These are phyloP conservation scores for Jamesozyma spencerorum DNA, from an alignment of 805 yeast genomes.

Conservation along the genomic window DNA sequence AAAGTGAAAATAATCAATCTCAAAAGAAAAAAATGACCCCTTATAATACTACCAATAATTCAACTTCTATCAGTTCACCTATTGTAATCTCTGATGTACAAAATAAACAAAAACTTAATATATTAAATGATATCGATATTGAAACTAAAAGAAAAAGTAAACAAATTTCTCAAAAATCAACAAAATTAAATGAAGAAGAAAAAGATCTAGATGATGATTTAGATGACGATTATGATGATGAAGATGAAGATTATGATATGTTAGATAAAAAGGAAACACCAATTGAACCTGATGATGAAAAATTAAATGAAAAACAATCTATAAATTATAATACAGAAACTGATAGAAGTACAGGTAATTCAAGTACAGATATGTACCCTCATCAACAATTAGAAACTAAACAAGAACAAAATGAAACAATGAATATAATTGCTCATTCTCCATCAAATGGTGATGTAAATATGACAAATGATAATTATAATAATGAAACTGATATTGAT, in stretches of 20 bases:
- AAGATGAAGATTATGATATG: conserved; percentile 14
- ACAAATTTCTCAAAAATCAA: neutral
- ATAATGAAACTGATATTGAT: conserved; percentile 6
- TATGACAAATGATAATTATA: neutral
- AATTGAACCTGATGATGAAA: neutral
- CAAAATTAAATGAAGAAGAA: conserved; percentile 2
- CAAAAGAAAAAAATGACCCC: conserved; percentile 2
- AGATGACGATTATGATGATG: conserved; percentile 10
- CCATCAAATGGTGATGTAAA: conserved; percentile 1
- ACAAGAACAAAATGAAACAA: conserved; percentile 4
- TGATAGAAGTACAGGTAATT: conserved; percentile 23
- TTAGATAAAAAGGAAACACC: conserved; percentile 3
- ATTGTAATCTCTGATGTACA: no score
- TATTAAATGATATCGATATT: neutral
- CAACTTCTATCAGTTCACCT: neutral
- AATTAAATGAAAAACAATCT: conserved; percentile 14
- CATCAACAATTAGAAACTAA: conserved; percentile 7
- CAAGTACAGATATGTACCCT: conserved; percentile 7
- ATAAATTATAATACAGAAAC: conserved; percentile 22
- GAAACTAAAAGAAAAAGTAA: neutral
- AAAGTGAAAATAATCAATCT: neutral
- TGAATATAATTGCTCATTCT: neutral
- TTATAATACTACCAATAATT: neutral
- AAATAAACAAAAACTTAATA: neutral
- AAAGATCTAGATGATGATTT: conserved; percentile 3